Evolutionary conservation across 495 filamentous ascomycete genomes (phyloP), one percentile per base, ranked within the genome.

Genomic region (Oidiodendron maius): DNA sequence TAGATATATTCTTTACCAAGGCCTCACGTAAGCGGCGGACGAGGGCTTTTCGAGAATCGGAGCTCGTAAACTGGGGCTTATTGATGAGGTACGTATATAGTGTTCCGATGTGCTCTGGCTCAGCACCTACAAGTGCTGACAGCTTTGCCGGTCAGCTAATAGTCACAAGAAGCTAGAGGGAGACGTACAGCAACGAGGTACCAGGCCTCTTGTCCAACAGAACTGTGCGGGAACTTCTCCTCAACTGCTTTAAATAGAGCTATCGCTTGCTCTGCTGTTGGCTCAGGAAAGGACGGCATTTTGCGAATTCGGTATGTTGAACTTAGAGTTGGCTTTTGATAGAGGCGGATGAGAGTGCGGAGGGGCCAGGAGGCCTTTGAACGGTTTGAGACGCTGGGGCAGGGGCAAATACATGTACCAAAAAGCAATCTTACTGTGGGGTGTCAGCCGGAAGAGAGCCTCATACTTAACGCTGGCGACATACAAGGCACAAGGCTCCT

Each of bases 181-280:
- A 13, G 13, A 52, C 57, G 26, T 61, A 75, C 68, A 5, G 71
- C 72, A 3, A 79, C 64, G 21, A 83, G 67, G 46, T 78, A 76
- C 78, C 79, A 83, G 64, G 73, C 72, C 32, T 78, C 74, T 22
- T 52, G 52, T 22, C 75, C 73, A 12, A 78, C 57, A 15, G 56
- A 64, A 21, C 68, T 68, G 1, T 63, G 57, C 23, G 72, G 68
- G 56, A 81, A 79, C 44, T 67, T 68, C 43, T 70, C 48, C 57
- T 81, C 72, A 3, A 81, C 61, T 24, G 62, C 58, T 36, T 70
- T 52, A 66, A 83, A 78, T 26, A 83, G 50, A 16, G 41, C 23
- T 16, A 51, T 16, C 15, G 57, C 64, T 17, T 70, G 58, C 25
- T 68, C 55, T 3, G 50, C 49, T 1, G 65, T 65, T 12, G 61